Evolutionary conservation across 2,329 filamentous ascomycete species (phyloP).

Genomic region (Aspergillus sp.): DNA sequence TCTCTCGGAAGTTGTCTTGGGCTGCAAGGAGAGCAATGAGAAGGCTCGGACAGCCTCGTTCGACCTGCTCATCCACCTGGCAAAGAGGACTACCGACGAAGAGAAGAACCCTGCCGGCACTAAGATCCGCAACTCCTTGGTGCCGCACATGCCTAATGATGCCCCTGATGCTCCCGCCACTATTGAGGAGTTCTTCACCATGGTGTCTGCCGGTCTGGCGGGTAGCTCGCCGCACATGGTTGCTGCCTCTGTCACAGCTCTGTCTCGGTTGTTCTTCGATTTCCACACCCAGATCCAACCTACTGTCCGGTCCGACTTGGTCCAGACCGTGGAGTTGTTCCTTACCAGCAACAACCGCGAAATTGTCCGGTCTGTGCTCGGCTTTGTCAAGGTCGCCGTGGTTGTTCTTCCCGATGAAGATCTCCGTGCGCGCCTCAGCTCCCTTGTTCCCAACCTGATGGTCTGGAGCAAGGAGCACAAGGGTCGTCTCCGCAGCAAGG

Average conservation of each 20-base stretch:
- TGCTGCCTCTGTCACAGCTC: conserved; percentile 90
- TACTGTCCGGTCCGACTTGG: conserved; percentile 75
- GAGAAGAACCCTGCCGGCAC: conserved; percentile 54
- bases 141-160: conserved; percentile 81
- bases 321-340: conserved; percentile 95
- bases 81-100: conserved; percentile 74
- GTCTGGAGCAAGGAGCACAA: conserved; percentile 98
- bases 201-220: conserved; percentile 94
- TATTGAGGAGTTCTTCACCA: conserved; percentile 95
- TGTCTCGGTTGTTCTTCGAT: conserved; percentile 90
- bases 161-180: conserved; percentile 75
- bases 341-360: conserved; percentile 95
- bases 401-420: conserved; percentile 79
- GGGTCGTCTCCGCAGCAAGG: conserved; percentile 92
- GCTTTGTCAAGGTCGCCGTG: conserved; percentile 94
- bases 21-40: conserved; percentile 97
- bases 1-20: conserved; percentile 90
- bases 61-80: conserved; percentile 85
- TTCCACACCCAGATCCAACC: conserved; percentile 72
- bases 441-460: conserved; percentile 85
- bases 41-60: conserved; percentile 88
- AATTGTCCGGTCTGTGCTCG: conserved; percentile 90
- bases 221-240: conserved; percentile 96
- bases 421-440: conserved; percentile 73
- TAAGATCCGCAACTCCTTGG: conserved; percentile 84